Base-by-base conservation (phyloP, 352 stramenopile genomes). In the Pythium coloratum region DNA sequence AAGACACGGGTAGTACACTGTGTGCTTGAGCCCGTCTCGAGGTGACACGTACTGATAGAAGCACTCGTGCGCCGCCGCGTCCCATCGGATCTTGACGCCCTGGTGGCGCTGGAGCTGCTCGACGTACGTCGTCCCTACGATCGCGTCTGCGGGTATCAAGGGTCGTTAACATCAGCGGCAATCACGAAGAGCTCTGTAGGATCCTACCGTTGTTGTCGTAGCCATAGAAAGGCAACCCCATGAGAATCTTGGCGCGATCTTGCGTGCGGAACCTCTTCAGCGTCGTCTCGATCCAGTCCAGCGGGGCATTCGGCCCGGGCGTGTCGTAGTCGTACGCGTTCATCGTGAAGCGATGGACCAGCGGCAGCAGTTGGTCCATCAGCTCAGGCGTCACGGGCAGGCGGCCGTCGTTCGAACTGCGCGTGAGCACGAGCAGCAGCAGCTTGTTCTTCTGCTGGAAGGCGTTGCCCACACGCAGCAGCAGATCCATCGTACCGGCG, bases 1-100 rank as follows among this genome's bases (percentile, higher is more conserved):
- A n/a, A 94, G 70, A 56, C 86, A 94, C n/a, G 86, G 86, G 59
- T 78, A 94, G 67, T 88, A 94, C 20, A 90, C 76, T 6, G 78
- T 72, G 62, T 83, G 84, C 32, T 71, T 73, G 18, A 70, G 66
- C 24, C 66, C 62, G 20, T 73, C 72, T 13, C 62, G 42, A 2
- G 42, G 54, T 1, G 72, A 42, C 57, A 62, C 75, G 76, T 91
- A 91, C 42, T 75, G 67, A 57, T 86, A 77, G 38, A 73, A 69
- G 54, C 86, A 94, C 81, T 94, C 86, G 42, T 78, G 71, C 2
- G 67, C 64, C 7, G 44, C 32, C 14, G 30, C 54, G 53, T 78
- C 71, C 71, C 71, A 78, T 60, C 61, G 40, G 34, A 78, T 46
- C 38, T 62, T 73, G 24, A 55, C 30, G 5, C 36, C 36, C 6